Evolutionary conservation across 2,329 filamentous ascomycete genomes (phyloP), one percentile per base, ranked within the genome.

Genomic region (Fusarium tjaetaba): DNA sequence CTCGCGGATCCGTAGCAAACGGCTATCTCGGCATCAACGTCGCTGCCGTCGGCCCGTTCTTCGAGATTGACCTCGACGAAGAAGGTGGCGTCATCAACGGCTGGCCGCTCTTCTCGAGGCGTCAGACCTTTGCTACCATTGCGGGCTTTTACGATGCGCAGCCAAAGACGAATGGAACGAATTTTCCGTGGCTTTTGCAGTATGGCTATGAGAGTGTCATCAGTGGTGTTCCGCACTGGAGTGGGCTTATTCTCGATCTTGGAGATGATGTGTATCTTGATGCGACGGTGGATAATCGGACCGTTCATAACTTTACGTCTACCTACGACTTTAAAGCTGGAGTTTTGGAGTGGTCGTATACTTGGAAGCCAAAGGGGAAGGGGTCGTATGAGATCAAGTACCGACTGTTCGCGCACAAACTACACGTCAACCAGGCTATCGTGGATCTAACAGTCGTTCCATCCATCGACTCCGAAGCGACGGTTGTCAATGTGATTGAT

Each of bases 1-100:
- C 58, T 15, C 62, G 62, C 2, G 62, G 62, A 0, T 65, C 62
- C 3, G 39, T 63, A n/a, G 58, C 62, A 16, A 65, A 65, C 6
- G 62, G 62, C 32, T 65, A 65, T 16, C 14, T 65, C 15, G 62
- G 62, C 5, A 65, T 65, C 39, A 65, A 65, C 15, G 46, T 65
- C 3, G 58, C 62, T 0, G 62, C 62, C 7, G 26, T 32, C 11
- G 62, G 62, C 2, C 62, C 62, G 2, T 65, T 65, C 7, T 63
- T 65, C 0, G 62, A 65, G n/a, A 52, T 53, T 4, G 62, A 65
- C 0, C 8, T 20, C 0, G 39, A 52, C 2, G 57, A 53, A 16
- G 1, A 53, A 1, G 62, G 62, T 5, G 62, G 58, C 2, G 56
- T 49, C 10, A 65, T 65, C 15, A 65, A 53, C 13, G 62, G 62